Base-by-base conservation (phyloP, 1,139 yeast genomes). In the Yamadazyma mexicana region DNA sequence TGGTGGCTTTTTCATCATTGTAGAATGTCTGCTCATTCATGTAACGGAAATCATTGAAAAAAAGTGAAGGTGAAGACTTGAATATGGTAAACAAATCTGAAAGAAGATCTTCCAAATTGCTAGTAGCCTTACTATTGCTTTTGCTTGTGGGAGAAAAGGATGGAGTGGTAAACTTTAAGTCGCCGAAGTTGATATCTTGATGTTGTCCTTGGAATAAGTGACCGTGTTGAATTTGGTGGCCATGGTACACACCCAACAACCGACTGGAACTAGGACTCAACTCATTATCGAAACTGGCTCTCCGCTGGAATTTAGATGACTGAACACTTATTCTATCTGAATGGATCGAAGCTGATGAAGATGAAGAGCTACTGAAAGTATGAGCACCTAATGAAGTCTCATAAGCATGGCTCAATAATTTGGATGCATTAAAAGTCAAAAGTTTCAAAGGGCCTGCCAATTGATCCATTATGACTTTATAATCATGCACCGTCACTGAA, bases 1-100 rank as follows among this genome's bases (percentile, higher is more conserved):
- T 38, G 11, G 36, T 11, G 11, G 15, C 40, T 10, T 36, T 45
- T 38, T 52, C 55, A 26, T 50, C 49, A 12, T 39, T 40, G 9
- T 44, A 42, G 25, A 43, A 42, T 1, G 38, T 26, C 17, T 50
- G 43, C 10, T 51, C 57, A 32, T 53, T 46, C 63, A 64, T 60
- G 25, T 62, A 46, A 4, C 46, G 41, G 12, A 38, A 22, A 37
- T 66, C 71, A 42, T 64, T 63, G 43, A 64, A 69, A 48, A 65
- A 70, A 17, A 62, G 48, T 17, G 64, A 62, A 1, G 75, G 73
- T 1, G 60, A 60, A 0, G 62, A 56, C 8, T 52, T 51, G 46
- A 69, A 71, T 5, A 69, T 56, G n/a, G 51, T 42, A 43, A 69
- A 65, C n/a, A 67, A 48, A 39, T 66, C 71, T 1, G 72, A 46